Evolutionary conservation across 352 stramenopile genomes (phyloP), one percentile per base, ranked within the genome.

Genomic region (Globisporangium paddicum): DNA sequence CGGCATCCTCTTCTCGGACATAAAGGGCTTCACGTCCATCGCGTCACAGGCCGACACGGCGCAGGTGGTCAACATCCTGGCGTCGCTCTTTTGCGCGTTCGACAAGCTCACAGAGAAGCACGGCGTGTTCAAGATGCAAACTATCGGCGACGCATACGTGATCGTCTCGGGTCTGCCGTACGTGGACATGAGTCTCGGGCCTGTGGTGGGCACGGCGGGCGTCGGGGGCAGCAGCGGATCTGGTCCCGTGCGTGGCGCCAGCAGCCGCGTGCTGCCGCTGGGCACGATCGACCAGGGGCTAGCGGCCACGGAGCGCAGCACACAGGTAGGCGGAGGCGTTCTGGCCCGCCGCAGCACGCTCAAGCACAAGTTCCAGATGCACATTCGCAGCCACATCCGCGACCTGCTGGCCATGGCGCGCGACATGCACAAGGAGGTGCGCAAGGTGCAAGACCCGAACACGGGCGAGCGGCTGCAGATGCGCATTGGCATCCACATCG

Each of bases 81-180:
- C 92, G 32, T 92, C 89, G n/a, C 69, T 98, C 1, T 97, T 97
- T 60, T 92, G 82, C 40, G 81, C 82, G 11, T 97, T 97, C 45
- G 90, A 98, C 64, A 90, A 93, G 18, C 65, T 97, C n/a, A 93
- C 86, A 0, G 81, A 94, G 41, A 95, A 97, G 66, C 86, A 98
- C 64, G 82, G 88, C 34, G 87, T 97, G 32, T 96, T 96, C 56
- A 98, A 97, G 68, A 92, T 97, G 71, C 87, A 98, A 64, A 97
- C 86, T 0, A 97, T 97, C 32, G 89, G 91, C 13, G 92, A 98
- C 69, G 88, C 88, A n/a, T 97, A 96, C 66, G 84, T 98, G 57
- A 96, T 93, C 38, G 80, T 93, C 2, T 93, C 82, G 3, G 88
- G 87, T 2, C 61, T 94, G 16, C 89, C 90, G 5, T 96, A 95